Conservation (phyloP, 495 filamentous ascomycete genomes). For the Penicillium tannophilum region DNA sequence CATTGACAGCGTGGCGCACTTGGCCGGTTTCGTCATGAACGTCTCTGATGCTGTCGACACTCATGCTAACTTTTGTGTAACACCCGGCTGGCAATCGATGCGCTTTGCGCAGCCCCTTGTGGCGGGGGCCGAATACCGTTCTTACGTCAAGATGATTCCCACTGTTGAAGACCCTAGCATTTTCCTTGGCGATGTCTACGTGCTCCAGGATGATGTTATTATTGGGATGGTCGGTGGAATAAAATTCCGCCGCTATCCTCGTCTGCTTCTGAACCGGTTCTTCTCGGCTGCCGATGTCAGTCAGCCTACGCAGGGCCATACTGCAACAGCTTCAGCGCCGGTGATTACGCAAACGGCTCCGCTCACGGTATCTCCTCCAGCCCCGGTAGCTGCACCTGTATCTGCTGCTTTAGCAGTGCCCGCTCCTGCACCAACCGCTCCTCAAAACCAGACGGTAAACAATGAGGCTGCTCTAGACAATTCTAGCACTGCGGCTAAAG, state of each 20-base stretch:
- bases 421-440: background rate
- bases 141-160: constrained; percentile 46
- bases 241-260: constrained; percentile 35
- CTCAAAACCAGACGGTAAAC: background rate
- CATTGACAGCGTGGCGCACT: constrained; percentile 46
- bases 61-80: constrained; percentile 36
- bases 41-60: constrained; percentile 27
- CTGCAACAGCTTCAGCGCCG: background rate
- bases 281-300: constrained; percentile 31
- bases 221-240: constrained; percentile 37
- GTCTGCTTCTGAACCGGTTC: constrained; percentile 35
- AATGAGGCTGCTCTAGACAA: no score
- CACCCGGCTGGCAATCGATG: constrained; percentile 36
- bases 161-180: background rate
- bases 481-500: background rate
- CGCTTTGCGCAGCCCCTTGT: constrained; percentile 32
- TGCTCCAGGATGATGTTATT: constrained; percentile 36
- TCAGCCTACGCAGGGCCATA: constrained; percentile 7
- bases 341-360: background rate
- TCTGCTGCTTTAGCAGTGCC: background rate
- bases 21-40: constrained; percentile 47
- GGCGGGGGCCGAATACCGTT: constrained; percentile 34
- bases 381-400: background rate
- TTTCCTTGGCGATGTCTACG: constrained; percentile 40
- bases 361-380: background rate